Percentiles rank a stretch among this genome's conserved stretches.
Conservation (phyloP, 208 protist species). For the Leishmania guyanensis region DNA sequence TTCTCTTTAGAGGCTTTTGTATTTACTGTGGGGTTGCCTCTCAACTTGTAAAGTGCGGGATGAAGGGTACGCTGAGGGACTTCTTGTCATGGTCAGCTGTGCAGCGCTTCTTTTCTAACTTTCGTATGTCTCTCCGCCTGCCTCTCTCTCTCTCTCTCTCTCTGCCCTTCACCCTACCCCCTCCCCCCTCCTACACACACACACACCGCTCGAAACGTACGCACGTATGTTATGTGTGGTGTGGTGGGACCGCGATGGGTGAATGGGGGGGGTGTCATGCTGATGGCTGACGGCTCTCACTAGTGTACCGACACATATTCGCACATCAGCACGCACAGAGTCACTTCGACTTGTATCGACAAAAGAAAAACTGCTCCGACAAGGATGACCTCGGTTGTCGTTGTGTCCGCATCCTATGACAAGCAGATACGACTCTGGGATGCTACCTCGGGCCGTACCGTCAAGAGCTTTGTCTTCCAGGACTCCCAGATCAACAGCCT, state of each 20-base stretch:
- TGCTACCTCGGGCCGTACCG: conserved; percentile 59
- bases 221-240: neutral
- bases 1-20: too few relatives aligned
- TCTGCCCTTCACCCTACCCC: neutral
- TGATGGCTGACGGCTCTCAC: neutral
- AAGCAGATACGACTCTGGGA: conserved; percentile 89
- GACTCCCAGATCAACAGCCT: conserved; percentile 88
- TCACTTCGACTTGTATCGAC: too few relatives aligned
- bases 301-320: neutral
- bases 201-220: too few relatives aligned
- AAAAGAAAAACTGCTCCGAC: neutral
- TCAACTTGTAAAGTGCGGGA: too few relatives aligned
- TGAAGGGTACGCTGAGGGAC: too few relatives aligned
- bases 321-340: neutral
- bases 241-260: neutral
- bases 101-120: neutral
- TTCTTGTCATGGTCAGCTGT: neutral
- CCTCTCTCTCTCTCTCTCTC: neutral
- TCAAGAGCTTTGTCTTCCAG: conserved; percentile 72
- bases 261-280: neutral
- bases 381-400: conserved; percentile 40
- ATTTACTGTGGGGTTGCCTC: too few relatives aligned
- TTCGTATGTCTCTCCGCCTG: neutral
- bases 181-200: too few relatives aligned
- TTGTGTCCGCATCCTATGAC: conserved; percentile 87